Evolutionary conservation across 345 rosid genomes (phyloP).

Genomic region (Camelina sativa): DNA sequence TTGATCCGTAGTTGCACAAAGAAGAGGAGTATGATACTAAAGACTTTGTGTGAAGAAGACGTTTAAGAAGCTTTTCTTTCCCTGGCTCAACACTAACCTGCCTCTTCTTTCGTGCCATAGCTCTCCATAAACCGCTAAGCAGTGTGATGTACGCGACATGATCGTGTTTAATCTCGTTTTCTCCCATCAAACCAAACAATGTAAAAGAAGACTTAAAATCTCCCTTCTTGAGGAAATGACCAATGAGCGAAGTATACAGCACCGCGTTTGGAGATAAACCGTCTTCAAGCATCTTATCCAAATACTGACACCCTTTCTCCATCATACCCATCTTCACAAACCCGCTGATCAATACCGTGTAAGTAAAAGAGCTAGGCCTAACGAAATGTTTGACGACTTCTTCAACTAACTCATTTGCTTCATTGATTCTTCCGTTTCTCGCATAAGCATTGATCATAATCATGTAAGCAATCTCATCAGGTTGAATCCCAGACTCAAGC

Average conservation of each 20-base stretch:
- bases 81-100: slow-evolving; percentile 32
- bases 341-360: slow-evolving; percentile 66
- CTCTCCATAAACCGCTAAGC: slow-evolving; percentile 56
- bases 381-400: slow-evolving; percentile 55
- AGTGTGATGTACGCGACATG: slow-evolving; percentile 48
- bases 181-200: slow-evolving; percentile 58
- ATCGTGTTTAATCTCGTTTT: slow-evolving; percentile 51
- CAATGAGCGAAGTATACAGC: slow-evolving; percentile 59
- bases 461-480: slow-evolving; percentile 66
- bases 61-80: slow-evolving; percentile 50
- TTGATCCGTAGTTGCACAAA: slow-evolving; percentile 41
- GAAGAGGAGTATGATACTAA: slow-evolving; percentile 40
- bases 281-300: slow-evolving; percentile 63
- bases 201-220: slow-evolving; percentile 59
- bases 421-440: slow-evolving; percentile 48
- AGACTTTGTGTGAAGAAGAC: slow-evolving; percentile 48
- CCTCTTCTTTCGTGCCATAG: slow-evolving; percentile 40
- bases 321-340: slow-evolving; percentile 63
- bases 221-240: slow-evolving; percentile 56
- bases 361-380: slow-evolving; percentile 56
- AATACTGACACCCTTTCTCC: slow-evolving; percentile 63
- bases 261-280: slow-evolving; percentile 62
- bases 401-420: slow-evolving; percentile 64
- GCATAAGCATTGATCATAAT: slow-evolving; percentile 75
- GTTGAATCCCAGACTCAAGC: slow-evolving; percentile 65